Conservation (phyloP, 352 stramenopile species). For the Pythium vanterpoolii region DNA sequence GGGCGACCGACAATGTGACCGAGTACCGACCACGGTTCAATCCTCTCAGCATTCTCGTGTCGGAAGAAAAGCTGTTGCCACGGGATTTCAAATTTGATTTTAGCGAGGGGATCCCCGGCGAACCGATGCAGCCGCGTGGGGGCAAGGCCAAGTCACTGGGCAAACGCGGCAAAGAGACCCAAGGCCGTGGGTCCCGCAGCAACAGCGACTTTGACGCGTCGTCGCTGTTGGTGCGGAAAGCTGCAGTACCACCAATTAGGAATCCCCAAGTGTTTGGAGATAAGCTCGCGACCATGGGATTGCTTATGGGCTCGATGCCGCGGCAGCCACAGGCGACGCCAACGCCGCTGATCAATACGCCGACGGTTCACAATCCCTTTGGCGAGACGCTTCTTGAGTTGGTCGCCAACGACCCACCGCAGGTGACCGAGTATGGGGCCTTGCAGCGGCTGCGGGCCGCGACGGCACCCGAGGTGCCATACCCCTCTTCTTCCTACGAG, state of each 20-base stretch:
- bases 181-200: background rate
- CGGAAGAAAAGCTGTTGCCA: slow-evolving; percentile 67
- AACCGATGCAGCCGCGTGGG: slow-evolving; percentile 4
- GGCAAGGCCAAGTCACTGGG: background rate
- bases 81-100: slow-evolving; percentile 60
- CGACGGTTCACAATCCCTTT: slow-evolving; percentile 21
- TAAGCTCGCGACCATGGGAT: slow-evolving; percentile 21
- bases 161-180: slow-evolving; percentile 1
- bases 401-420: slow-evolving; percentile 11
- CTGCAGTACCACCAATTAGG: slow-evolving; percentile 6
- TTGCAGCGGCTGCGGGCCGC: slow-evolving; percentile 9
- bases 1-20: slow-evolving; percentile 66
- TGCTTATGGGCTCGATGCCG: slow-evolving; percentile 27
- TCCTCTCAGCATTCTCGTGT: slow-evolving; percentile 62
- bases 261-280: slow-evolving; percentile 16
- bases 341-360: slow-evolving; percentile 15
- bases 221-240: slow-evolving; percentile 9
- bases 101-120: slow-evolving; percentile 30
- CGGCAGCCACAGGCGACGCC: slow-evolving; percentile 16
- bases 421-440: background rate
- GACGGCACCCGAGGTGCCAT: background rate
- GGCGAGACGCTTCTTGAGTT: slow-evolving; percentile 25
- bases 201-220: slow-evolving; percentile 9
- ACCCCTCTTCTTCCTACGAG: background rate
- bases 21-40: slow-evolving; percentile 72